Evolutionary conservation across 768 basidiomycete genomes (phyloP).

Genomic region (Russula lepida): DNA sequence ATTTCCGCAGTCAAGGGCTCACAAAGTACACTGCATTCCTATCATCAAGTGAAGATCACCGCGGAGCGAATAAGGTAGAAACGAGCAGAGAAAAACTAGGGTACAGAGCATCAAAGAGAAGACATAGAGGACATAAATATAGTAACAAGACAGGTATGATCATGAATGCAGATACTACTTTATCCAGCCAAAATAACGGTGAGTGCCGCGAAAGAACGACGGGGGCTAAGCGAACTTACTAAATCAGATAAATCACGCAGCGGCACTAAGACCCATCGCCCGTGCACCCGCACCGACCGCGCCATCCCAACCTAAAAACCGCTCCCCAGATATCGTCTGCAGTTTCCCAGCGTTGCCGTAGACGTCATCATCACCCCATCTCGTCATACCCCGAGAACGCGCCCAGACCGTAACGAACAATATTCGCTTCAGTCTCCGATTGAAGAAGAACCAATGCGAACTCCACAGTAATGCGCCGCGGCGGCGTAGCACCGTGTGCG

Average conservation of each 20-base stretch:
- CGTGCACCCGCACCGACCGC: conserved; percentile 72
- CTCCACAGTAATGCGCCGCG: conserved; percentile 88
- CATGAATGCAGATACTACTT: background rate
- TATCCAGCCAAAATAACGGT: background rate
- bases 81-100: background rate
- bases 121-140: conserved; percentile 7
- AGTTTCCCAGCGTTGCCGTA: conserved; percentile 25
- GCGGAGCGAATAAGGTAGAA: conserved; percentile 2
- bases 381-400: conserved; percentile 50
- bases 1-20: background rate
- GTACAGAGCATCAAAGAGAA: background rate
- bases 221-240: conserved; percentile 1
- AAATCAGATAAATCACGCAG: conserved; percentile 12
- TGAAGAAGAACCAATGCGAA: conserved; percentile 95
- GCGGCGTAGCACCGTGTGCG: conserved; percentile 42
- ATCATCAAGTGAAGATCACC: background rate
- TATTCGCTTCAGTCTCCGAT: conserved; percentile 85
- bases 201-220: background rate
- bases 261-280: conserved; percentile 53
- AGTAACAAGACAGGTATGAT: conserved; percentile 4
- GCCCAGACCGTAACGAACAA: conserved; percentile 92
- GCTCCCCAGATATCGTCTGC: conserved; percentile 37
- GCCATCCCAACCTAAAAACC: conserved; percentile 78
- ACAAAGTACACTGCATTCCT: background rate
- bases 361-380: conserved; percentile 35